Evolutionary conservation across 768 basidiomycete species (phyloP), one percentile per base, ranked within the genome.

Genomic region (Trametes coccinea): DNA sequence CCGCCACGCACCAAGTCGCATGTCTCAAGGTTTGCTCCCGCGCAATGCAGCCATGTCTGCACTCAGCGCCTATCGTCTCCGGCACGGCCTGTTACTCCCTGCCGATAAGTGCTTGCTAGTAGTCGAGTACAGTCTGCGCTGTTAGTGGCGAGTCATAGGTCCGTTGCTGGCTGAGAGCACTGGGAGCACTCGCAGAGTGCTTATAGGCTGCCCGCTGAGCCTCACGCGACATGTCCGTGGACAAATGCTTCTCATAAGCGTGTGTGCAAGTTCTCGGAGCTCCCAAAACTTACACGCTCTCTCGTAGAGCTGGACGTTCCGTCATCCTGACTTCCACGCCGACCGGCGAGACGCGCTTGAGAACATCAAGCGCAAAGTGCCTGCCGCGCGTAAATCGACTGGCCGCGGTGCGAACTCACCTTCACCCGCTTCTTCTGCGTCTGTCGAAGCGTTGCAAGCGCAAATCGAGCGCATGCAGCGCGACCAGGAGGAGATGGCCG

Each of bases 361-460:
- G 71, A 83, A 84, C 66, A 88, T 87, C 72, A 87, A 86, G 72
- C 83, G 84, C 62, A 84, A 85, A 56, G 80, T 82, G 5, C 80
- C 80, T 37, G 72, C 75, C 60, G 67, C 74, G 4, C 72, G 75
- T 59, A 76, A 77, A 57, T 65, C 72, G n/a, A 63, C 64, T 3
- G 43, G 66, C 17, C 65, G 66, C 39, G 66, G 64, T 31, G 64
- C 69, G 41, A 64, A 61, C 53, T 73, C 72, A 22, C 75, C 72
- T 4, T 49, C 45, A n/a, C 63, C 61, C 27, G 63, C 67, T 22
- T 53, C 67, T 17, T 47, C 59, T 48, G 67, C 65, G 11, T 70
- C 71, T 41, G 60, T 76, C 31, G 70, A 77, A 17, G 66, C 70
- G 46, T 75, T 85, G 9, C 81, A 86, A 60, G 72, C 78, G 39